These are phyloP conservation scores for Fusarium piperis DNA, from an alignment of 2,329 filamentous ascomycete species.

Conservation along the genomic window DNA sequence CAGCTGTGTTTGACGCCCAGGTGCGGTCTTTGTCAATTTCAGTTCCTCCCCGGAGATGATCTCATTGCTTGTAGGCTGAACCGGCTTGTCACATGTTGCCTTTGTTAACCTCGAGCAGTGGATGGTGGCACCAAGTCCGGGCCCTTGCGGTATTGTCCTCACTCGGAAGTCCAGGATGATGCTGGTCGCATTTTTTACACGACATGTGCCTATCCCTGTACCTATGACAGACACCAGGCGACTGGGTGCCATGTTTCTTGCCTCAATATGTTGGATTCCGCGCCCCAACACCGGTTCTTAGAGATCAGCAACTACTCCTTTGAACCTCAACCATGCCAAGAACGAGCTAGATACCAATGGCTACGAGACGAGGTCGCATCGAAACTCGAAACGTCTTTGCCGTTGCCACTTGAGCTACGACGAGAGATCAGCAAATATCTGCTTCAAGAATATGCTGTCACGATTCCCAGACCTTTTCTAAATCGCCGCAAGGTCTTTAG, in stretches of 20 bases:
- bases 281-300: not conserved
- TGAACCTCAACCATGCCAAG: not conserved
- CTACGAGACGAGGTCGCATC: not conserved
- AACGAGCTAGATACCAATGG: not conserved
- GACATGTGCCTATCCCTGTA: not conserved
- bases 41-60: not conserved
- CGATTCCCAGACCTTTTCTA: too few relatives aligned
- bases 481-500: not conserved
- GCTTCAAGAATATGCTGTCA: not conserved
- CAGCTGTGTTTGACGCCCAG: not conserved
- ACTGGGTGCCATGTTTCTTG: not conserved
- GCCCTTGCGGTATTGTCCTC: not conserved
- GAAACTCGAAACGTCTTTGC: not conserved
- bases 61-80: not conserved
- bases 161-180: not conserved
- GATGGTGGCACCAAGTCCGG: not conserved
- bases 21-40: not conserved
- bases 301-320: not conserved
- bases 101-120: not conserved
- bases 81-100: not conserved
- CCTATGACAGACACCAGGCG: not conserved
- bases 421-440: not conserved
- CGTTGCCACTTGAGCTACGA: not conserved
- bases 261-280: not conserved
- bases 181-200: not conserved